phyloP scores from a whole-genome alignment of 805 yeast genomes.

The Yarrowia sp. region DNA sequence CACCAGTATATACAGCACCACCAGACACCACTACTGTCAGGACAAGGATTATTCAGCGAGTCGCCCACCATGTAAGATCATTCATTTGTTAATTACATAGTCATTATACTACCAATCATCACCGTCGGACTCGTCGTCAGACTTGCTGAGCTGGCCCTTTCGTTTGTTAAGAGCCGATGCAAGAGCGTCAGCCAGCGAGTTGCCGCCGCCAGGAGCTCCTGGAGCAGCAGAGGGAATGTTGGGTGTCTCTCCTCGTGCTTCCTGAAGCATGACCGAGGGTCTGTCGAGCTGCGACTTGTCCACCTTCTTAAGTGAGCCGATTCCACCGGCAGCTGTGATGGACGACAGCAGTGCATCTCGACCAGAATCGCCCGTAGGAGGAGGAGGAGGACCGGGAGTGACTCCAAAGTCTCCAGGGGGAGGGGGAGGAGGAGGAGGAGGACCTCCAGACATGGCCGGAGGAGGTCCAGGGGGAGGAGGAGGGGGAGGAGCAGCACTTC shows the following conservation, averaged over 20 bases:
- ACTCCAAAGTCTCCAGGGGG: conserved; percentile 37
- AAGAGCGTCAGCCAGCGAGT: conserved; percentile 76
- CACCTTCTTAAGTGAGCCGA: conserved; percentile 65
- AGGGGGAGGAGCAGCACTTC: conserved; percentile 31
- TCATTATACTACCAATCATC: conserved; percentile 54
- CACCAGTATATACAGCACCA: no score
- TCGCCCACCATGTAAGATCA: no score
- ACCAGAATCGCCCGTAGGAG: conserved; percentile 50
- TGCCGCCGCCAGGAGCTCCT: conserved; percentile 48
- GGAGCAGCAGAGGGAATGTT: conserved; percentile 38
- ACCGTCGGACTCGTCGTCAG: conserved; percentile 81
- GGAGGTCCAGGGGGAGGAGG: conserved; percentile 33
- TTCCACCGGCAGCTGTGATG: conserved; percentile 73
- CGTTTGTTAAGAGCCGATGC: conserved; percentile 81
- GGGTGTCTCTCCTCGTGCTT: conserved; percentile 62
- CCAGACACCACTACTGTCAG: no score
- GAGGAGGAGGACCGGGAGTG: conserved; percentile 42
- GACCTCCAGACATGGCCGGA: conserved; percentile 32
- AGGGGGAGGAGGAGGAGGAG: conserved; percentile 34
- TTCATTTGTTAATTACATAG: not conserved
- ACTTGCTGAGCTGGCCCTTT: conserved; percentile 73
- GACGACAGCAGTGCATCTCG: conserved; percentile 85
- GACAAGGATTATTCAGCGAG: no score
- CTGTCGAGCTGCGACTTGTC: conserved; percentile 81
- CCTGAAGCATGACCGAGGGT: conserved; percentile 69